phyloP scores from a whole-genome alignment of 495 filamentous ascomycete species.

The Daldinia vernicosa region DNA sequence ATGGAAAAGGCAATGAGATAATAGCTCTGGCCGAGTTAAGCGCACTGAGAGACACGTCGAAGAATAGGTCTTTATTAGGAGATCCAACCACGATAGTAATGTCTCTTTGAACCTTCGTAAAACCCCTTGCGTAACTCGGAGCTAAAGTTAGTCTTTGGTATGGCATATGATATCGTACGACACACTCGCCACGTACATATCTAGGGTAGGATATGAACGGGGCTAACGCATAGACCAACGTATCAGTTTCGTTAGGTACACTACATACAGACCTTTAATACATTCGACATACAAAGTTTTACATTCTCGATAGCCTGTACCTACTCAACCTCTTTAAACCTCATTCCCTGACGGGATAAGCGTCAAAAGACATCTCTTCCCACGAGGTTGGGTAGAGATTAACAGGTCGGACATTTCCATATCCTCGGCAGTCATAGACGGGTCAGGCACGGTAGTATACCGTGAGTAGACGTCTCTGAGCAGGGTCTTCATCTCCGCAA shows the following conservation, averaged over 20 bases:
- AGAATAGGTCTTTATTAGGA: not conserved
- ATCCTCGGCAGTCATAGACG: slow-evolving; percentile 59
- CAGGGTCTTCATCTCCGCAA: slow-evolving; percentile 72
- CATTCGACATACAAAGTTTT: not conserved
- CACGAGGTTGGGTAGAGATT: slow-evolving; percentile 65
- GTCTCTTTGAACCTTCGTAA: not conserved
- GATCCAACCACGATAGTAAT: not conserved
- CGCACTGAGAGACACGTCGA: not conserved
- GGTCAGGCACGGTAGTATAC: slow-evolving; percentile 62
- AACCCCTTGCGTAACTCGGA: not conserved
- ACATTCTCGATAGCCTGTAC: not conserved
- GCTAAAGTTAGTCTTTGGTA: not conserved
- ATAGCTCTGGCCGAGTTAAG: not conserved
- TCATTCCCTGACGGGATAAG: slow-evolving; percentile 42
- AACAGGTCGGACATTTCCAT: slow-evolving; percentile 69
- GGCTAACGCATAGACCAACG: not conserved
- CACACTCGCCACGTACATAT: not conserved
- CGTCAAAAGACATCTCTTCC: slow-evolving; percentile 61
- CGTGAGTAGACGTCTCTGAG: slow-evolving; percentile 66
- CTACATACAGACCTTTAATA: not conserved
- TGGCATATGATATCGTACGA: not conserved
- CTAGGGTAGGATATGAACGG: not conserved
- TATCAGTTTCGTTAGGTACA: not conserved
- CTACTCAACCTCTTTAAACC: not conserved
- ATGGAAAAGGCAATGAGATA: not conserved